Evolutionary conservation across 805 yeast species (phyloP).

Genomic region (Saturnispora besseyi): DNA sequence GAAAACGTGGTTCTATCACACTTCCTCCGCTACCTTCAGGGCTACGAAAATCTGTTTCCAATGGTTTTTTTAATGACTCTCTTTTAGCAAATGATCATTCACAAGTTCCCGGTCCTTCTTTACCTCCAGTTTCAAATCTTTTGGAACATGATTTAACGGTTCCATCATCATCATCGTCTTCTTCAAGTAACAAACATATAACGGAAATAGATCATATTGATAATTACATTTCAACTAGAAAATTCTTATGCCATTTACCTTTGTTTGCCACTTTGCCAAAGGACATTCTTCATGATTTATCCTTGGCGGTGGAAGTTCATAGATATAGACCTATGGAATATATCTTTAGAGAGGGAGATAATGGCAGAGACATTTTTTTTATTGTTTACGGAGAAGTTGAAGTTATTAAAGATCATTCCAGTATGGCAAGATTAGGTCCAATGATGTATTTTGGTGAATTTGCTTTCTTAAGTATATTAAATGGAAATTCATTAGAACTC

Average conservation of each 20-base stretch:
- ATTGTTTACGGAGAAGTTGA: slow-evolving; percentile 65
- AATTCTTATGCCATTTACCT: slow-evolving; percentile 48
- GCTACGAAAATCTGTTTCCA: background rate
- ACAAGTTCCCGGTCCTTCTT: slow-evolving; percentile 32
- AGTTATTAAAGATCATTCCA: slow-evolving; percentile 38
- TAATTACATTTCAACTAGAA: slow-evolving; percentile 44
- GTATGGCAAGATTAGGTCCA: slow-evolving; percentile 48
- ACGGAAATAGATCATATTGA: slow-evolving; percentile 33
- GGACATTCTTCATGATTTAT: slow-evolving; percentile 53
- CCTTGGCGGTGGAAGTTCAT: slow-evolving; percentile 51
- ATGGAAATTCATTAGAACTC: slow-evolving; percentile 19
- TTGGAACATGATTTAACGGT: background rate
- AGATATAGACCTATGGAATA: slow-evolving; percentile 47
- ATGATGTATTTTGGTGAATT: slow-evolving; percentile 73
- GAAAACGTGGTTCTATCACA: slow-evolving; percentile 7
- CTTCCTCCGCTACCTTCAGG: slow-evolving; percentile 6
- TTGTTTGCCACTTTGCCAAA: slow-evolving; percentile 50
- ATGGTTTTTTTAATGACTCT: slow-evolving; percentile 16
- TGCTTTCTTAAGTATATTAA: slow-evolving; percentile 48
- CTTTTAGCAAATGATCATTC: slow-evolving; percentile 26
- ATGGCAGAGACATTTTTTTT: slow-evolving; percentile 57
- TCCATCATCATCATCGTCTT: background rate
- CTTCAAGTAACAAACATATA: background rate
- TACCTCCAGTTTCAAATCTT: slow-evolving; percentile 26
- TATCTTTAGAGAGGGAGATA: slow-evolving; percentile 50